These are phyloP conservation scores for Auriscalpium microsporum DNA, from an alignment of 768 basidiomycete species.

Conservation along the genomic window DNA sequence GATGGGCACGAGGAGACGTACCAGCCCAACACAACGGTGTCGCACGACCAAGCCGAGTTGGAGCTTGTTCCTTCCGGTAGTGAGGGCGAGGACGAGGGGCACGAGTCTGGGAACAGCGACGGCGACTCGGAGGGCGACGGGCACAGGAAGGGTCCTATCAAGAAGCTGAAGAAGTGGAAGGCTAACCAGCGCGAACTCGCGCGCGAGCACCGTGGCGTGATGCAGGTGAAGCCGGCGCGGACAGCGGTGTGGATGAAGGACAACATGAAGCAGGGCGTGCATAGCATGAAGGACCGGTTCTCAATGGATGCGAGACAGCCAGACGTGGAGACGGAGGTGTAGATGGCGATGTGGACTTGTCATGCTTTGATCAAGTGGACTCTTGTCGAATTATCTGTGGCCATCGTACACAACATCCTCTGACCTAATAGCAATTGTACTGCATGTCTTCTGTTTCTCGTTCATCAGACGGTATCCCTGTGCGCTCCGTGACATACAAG, in stretches of 20 bases:
- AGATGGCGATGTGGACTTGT: not conserved
- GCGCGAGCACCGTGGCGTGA: conserved; percentile 50
- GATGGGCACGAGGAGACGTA: conserved; percentile 16
- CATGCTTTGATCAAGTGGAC: not conserved
- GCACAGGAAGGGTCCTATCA: conserved; percentile 19
- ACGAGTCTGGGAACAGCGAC: conserved; percentile 15
- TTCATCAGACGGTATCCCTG: no score
- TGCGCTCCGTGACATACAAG: no score
- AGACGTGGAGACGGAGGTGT: conserved; percentile 25
- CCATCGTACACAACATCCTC: no score
- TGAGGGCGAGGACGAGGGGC: conserved; percentile 8
- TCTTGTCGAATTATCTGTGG: no score
- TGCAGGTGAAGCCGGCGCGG: conserved; percentile 51
- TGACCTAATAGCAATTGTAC: no score
- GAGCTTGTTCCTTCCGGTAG: not conserved
- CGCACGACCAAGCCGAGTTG: not conserved
- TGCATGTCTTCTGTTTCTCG: no score
- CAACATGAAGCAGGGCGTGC: conserved; percentile 36
- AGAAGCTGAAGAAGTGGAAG: conserved; percentile 33
- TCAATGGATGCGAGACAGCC: conserved; percentile 29
- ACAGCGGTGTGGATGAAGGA: conserved; percentile 50
- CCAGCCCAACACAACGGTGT: not conserved
- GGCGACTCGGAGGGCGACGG: conserved; percentile 19
- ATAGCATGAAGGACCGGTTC: conserved; percentile 28
- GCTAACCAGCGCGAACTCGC: conserved; percentile 37